These are phyloP conservation scores for Condylostoma magnum DNA, from an alignment of 169 alveolate genomes.

Conservation along the genomic window DNA sequence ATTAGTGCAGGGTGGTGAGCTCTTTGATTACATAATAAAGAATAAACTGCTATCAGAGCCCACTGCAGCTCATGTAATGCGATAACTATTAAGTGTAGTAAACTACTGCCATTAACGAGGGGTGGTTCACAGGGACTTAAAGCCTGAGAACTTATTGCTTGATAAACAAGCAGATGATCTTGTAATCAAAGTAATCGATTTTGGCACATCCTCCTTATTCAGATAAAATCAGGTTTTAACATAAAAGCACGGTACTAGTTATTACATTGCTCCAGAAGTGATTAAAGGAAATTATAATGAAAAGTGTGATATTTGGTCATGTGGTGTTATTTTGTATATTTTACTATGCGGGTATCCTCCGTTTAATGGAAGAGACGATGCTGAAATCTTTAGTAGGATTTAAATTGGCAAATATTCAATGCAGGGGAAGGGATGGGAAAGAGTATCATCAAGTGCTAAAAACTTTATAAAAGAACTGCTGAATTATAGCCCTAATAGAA, in stretches of 20 bases:
- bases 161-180: constrained; percentile 51
- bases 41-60: constrained; percentile 58
- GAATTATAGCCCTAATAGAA: constrained; percentile 77
- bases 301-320: constrained; percentile 72
- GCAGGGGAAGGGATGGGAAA: constrained; percentile 77
- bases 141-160: constrained; percentile 77
- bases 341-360: constrained; percentile 86
- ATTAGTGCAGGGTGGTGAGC: constrained; percentile 75
- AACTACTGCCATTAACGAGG: constrained; percentile 71
- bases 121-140: constrained; percentile 78
- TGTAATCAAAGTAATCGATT: constrained; percentile 68
- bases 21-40: constrained; percentile 63
- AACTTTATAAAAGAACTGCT: constrained; percentile 86
- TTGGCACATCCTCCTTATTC: constrained; percentile 74
- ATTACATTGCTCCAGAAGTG: constrained; percentile 33
- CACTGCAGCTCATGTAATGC: constrained; percentile 71
- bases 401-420: constrained; percentile 79
- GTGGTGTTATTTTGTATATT: constrained; percentile 66
- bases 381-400: constrained; percentile 87
- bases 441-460: constrained; percentile 90
- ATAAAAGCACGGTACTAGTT: constrained; percentile 86
- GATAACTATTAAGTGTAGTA: constrained; percentile 73
- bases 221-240: constrained; percentile 60
- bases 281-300: constrained; percentile 51
- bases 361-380: constrained; percentile 89